Base-by-base conservation (phyloP, 2,329 filamentous ascomycete genomes). In the Diaporthe sp. region DNA sequence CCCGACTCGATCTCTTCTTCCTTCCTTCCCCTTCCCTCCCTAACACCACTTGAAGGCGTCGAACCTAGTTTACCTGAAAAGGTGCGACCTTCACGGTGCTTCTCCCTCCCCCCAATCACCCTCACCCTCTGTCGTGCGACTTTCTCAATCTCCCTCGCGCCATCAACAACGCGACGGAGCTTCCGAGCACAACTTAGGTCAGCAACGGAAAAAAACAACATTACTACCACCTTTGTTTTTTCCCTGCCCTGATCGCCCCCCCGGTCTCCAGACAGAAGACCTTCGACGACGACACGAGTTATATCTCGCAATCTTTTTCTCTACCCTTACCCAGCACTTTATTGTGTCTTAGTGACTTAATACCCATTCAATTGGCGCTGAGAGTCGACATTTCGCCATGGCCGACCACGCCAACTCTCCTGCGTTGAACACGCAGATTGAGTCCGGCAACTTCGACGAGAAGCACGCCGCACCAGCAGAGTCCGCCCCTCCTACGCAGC, bases 361-460 rank as follows among this genome's bases (percentile, higher is more conserved):
- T 75, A 68, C 72, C 70, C 72, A 67, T 52, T 66, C 72, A 74
- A 74, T 75, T 64, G 45, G 61, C 47, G 57, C 50, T 47, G 78
- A 77, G 72, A 76, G 75, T 75, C 72, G 74, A 73, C 71, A 76
- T 75, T 81, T 81, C 74, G 80, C 79, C 78, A 91, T 91, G 90
- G 89, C 89, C 80, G 89, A 91, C 82, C 83, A 86, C 81, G 82
- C 84, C 83, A 85, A 84, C 82, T 86, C 87, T 78, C 89, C 89
- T 79, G 89, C 89, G 84, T 86, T 92, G 79, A 87, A 90, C 81
- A 92, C 91, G 81, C 89, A 89, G 82, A 92, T 92, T 80, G 90
- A 92, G 83, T 89, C 89, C 78, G 91, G 90, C 78, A 85, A 87
- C 82, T 92, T 93, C 83, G 88, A 92, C 83, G 91, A 93, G 87